Conservation (phyloP, 2,329 filamentous ascomycete genomes). For the Arthrinium puccinioides region DNA sequence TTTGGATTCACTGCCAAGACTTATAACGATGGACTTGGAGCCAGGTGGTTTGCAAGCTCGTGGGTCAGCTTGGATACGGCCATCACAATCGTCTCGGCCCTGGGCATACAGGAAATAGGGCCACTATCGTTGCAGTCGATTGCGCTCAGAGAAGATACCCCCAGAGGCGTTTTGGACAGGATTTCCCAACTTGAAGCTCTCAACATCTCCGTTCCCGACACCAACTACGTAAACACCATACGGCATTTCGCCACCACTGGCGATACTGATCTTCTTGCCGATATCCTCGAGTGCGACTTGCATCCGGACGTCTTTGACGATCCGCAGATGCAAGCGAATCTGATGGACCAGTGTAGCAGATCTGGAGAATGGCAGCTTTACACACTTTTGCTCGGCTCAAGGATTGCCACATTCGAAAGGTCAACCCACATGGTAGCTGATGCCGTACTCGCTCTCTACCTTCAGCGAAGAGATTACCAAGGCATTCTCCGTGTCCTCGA, state of each 20-base stretch:
- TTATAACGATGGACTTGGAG: slow-evolving; percentile 63
- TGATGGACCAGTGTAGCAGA: slow-evolving; percentile 26
- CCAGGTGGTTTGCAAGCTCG: slow-evolving; percentile 69
- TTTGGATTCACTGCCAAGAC: slow-evolving; percentile 34
- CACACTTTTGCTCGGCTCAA: slow-evolving; percentile 36
- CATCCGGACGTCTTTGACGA: slow-evolving; percentile 51
- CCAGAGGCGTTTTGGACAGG: slow-evolving; percentile 47
- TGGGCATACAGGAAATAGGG: slow-evolving; percentile 67
- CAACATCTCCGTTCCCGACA: slow-evolving; percentile 55
- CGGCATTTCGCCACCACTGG: slow-evolving; percentile 53
- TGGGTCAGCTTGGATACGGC: slow-evolving; percentile 68
- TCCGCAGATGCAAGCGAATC: slow-evolving; percentile 27
- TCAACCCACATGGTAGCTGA: slow-evolving; percentile 24
- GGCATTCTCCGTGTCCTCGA: slow-evolving; percentile 26
- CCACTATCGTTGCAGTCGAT: slow-evolving; percentile 72
- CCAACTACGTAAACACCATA: slow-evolving; percentile 59
- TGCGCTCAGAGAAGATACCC: slow-evolving; percentile 54
- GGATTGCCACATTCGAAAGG: slow-evolving; percentile 24
- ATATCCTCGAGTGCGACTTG: slow-evolving; percentile 40
- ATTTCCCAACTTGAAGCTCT: slow-evolving; percentile 54
- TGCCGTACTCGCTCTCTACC: slow-evolving; percentile 20
- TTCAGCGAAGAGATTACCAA: slow-evolving; percentile 18
- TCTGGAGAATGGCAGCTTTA: slow-evolving; percentile 33
- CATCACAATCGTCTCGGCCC: slow-evolving; percentile 57
- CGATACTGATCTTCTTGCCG: slow-evolving; percentile 40